These are phyloP conservation scores for Candida nonsorbophila DNA, from an alignment of 805 yeast species.

Conservation along the genomic window DNA sequence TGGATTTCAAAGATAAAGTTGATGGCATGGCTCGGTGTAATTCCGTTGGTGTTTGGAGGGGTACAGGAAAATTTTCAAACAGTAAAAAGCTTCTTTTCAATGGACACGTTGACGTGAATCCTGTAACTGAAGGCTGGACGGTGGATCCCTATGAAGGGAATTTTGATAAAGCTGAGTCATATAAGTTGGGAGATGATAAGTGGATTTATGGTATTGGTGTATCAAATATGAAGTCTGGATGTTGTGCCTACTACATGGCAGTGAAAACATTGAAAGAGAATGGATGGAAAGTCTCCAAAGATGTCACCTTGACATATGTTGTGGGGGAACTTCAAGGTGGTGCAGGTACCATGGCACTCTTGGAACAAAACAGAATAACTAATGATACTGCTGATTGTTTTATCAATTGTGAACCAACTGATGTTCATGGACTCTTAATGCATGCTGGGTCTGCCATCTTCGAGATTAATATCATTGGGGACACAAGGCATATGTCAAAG, in stretches of 20 bases:
- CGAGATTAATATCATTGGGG: conserved; percentile 20
- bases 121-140: conserved; percentile 26
- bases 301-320: conserved; percentile 18
- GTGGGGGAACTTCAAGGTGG: conserved; percentile 19
- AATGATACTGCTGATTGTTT: conserved; percentile 19
- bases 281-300: conserved; percentile 19
- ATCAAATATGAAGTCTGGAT: conserved; percentile 25
- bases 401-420: conserved; percentile 25
- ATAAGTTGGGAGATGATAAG: conserved; percentile 12
- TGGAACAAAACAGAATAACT: conserved; percentile 15
- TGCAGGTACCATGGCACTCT: conserved; percentile 20
- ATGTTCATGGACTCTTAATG: conserved; percentile 20
- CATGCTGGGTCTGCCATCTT: conserved; percentile 24
- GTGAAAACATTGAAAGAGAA: conserved; percentile 20
- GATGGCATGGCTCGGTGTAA: conserved; percentile 18
- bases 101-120: conserved; percentile 26
- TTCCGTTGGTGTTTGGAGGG: conserved; percentile 22
- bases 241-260: conserved; percentile 26
- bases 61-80: conserved; percentile 11
- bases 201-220: conserved; percentile 25
- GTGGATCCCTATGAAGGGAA: conserved; percentile 22
- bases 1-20: conserved; percentile 14
- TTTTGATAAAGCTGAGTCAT: conserved; percentile 3
- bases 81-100: conserved; percentile 19
- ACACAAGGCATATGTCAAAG: conserved; percentile 24